A percentile compares a stretch with the other conserved stretches of the same genome.
Evolutionary conservation across 495 filamentous ascomycete genomes (phyloP).

Genomic region (Neurospora africana): DNA sequence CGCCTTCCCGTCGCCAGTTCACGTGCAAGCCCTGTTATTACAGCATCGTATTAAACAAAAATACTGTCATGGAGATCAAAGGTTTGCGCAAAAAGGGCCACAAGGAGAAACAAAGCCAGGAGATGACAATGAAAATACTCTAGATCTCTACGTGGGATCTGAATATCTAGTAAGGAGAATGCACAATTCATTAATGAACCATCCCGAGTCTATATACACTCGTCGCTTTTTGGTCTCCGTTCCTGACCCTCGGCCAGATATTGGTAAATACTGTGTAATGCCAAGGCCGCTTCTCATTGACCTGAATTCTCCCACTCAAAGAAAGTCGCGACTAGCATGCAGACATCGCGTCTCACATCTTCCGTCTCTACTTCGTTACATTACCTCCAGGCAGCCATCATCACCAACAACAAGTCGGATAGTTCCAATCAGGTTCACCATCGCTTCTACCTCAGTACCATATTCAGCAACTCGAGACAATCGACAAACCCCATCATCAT

Average conservation of each 20-base stretch:
- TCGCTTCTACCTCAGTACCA: not conserved
- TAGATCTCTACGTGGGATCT: not conserved
- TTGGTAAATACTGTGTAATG: not conserved
- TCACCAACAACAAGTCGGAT: not conserved
- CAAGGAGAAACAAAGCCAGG: not conserved
- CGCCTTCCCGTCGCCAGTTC: constrained; percentile 15
- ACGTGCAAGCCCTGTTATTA: constrained; percentile 13
- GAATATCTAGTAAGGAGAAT: no score
- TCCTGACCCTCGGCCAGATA: not conserved
- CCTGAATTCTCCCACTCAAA: not conserved
- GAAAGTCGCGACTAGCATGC: not conserved
- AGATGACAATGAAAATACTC: not conserved
- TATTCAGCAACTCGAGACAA: not conserved
- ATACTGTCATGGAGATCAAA: not conserved
- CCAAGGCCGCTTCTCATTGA: not conserved
- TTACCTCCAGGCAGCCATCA: not conserved
- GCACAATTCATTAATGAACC: not conserved
- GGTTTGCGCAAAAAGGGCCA: not conserved
- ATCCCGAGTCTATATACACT: not conserved
- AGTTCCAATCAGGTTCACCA: not conserved
- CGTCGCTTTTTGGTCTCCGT: not conserved
- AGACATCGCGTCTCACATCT: not conserved
- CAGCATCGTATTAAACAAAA: not conserved
- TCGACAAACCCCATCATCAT: constrained; percentile 3
- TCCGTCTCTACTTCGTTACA: not conserved